Evolutionary conservation across 2,329 filamentous ascomycete genomes (phyloP).

Genomic region (Endoconidiophora laricicola): DNA sequence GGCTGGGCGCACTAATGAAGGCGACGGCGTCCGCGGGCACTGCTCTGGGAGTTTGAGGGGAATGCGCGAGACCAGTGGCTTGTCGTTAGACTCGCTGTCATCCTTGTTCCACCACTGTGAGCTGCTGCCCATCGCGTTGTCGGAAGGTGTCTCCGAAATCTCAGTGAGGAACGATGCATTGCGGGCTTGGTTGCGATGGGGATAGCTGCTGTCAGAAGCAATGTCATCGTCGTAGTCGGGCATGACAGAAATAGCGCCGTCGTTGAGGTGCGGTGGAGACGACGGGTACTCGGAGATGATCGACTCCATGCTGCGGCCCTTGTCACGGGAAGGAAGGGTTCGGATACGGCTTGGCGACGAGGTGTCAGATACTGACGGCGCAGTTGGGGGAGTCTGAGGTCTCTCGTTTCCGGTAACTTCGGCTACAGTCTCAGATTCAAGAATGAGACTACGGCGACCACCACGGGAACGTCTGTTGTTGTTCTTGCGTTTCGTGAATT

Average conservation of each 20-base stretch:
- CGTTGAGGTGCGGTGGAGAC: conserved; percentile 8
- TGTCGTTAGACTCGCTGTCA: not conserved
- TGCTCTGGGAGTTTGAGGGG: conserved; percentile 5
- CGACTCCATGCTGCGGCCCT: conserved; percentile 9
- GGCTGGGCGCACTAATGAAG: conserved; percentile 2
- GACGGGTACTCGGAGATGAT: conserved; percentile 9
- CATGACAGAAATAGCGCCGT: conserved; percentile 10
- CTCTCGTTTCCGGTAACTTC: conserved; percentile 4
- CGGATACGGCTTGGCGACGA: not conserved
- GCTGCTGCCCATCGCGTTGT: not conserved
- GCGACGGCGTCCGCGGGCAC: not conserved
- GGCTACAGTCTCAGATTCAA: conserved; percentile 3
- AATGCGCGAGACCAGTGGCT: not conserved
- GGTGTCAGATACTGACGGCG: not conserved
- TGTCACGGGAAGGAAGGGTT: conserved; percentile 8
- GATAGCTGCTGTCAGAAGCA: not conserved
- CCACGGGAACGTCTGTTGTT: conserved; percentile 4
- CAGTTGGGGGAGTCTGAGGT: not conserved
- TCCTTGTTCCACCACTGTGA: conserved; percentile 9
- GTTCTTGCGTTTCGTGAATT: conserved; percentile 2
- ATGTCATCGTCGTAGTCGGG: conserved; percentile 11
- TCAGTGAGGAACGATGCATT: conserved; percentile 8
- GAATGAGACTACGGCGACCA: not conserved
- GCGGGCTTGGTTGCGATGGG: not conserved
- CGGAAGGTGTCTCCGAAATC: conserved; percentile 6